Conservation (phyloP, 306 rosid genomes). For the Dalbergia cultrata region DNA sequence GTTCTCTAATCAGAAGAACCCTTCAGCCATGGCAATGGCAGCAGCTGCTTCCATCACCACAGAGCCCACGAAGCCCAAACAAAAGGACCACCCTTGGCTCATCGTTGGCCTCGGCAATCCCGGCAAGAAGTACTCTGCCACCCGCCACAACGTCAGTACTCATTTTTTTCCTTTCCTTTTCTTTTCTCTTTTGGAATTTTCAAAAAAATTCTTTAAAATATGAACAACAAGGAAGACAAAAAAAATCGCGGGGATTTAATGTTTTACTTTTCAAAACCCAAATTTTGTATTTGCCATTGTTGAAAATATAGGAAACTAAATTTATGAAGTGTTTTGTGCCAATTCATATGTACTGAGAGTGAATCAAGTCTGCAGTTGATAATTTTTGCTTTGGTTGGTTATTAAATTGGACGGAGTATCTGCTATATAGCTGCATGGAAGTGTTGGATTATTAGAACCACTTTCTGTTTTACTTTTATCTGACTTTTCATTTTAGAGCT, state of each 20-base stretch:
- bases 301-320: background rate
- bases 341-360: background rate
- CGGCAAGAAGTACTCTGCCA: conserved; percentile 64
- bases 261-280: too few species aligned
- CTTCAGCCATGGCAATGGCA: conserved; percentile 29
- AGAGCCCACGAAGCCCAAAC: conserved; percentile 50
- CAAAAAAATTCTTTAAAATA: background rate
- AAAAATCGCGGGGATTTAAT: too few species aligned
- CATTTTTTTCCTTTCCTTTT: background rate
- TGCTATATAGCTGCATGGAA: background rate
- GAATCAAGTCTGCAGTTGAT: conserved; percentile 2
- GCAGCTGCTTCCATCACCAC: conserved; percentile 43
- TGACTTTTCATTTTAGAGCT: conserved; percentile 17
- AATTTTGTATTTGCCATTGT: background rate
- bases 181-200: background rate
- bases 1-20: conserved; percentile 35
- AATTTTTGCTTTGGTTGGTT: background rate
- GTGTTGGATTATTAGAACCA: conserved; percentile 8
- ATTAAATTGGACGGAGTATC: background rate
- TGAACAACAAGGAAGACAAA: too few species aligned
- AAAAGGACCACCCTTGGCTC: conserved; percentile 76
- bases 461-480: background rate
- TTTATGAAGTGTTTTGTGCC: background rate
- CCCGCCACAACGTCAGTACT: conserved; percentile 78
- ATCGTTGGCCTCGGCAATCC: conserved; percentile 92